Conservation (phyloP, 1,284 basidiomycete genomes). For the Rhodotorula sp. region DNA sequence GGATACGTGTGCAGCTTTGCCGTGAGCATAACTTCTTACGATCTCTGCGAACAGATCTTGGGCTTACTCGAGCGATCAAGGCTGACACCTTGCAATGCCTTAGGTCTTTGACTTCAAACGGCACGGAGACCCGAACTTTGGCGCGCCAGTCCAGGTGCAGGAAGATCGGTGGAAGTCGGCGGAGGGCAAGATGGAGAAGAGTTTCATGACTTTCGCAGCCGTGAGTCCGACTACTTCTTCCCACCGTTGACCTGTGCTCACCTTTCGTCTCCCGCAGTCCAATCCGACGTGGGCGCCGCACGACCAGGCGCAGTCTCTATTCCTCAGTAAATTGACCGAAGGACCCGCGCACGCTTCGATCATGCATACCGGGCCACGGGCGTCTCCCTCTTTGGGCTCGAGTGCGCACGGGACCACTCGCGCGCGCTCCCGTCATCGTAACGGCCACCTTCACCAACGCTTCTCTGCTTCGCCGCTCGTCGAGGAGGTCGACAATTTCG, state of each 20-base stretch:
- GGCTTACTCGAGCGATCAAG: neutral
- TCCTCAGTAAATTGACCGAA: slow-evolving; percentile 29
- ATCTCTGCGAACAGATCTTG: neutral
- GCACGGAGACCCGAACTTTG: slow-evolving; percentile 57
- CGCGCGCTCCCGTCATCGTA: neutral
- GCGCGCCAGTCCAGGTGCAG: slow-evolving; percentile 65
- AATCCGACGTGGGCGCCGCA: slow-evolving; percentile 41
- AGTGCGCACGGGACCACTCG: neutral
- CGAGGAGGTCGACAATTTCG: neutral
- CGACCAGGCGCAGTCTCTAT: slow-evolving; percentile 39
- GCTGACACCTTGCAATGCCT: too few relatives aligned
- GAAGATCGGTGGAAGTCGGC: slow-evolving; percentile 65
- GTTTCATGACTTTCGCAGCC: slow-evolving; percentile 75
- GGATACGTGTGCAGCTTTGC: slow-evolving; percentile 98
- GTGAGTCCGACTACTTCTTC: slow-evolving; percentile 13
- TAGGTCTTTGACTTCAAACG: slow-evolving; percentile 82
- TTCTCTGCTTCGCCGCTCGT: neutral
- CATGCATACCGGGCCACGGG: slow-evolving; percentile 1
- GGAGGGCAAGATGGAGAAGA: slow-evolving; percentile 98
- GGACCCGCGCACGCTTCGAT: neutral
- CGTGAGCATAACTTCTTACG: slow-evolving; percentile 52
- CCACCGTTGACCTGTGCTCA: neutral
- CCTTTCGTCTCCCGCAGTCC: slow-evolving; percentile 9
- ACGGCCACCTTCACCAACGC: neutral
- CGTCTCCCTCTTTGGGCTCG: neutral